Base-by-base conservation (phyloP, 768 basidiomycete genomes). In the Asterophora lycoperdoides region DNA sequence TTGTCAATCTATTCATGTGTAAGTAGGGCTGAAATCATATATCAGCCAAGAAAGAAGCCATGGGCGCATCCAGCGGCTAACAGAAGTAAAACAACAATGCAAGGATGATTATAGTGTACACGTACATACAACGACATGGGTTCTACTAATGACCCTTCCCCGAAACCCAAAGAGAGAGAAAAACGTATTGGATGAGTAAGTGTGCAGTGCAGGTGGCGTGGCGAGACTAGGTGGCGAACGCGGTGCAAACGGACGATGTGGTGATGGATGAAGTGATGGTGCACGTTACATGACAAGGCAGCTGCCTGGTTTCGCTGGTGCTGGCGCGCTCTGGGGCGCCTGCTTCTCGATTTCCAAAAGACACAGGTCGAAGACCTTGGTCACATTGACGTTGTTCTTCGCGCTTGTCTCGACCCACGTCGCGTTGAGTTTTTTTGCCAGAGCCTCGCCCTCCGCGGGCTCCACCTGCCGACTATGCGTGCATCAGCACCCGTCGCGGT, bases 381-480 rank as follows among this genome's bases (percentile, higher is more conserved):
- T 85, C 60, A 94, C 82, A 66, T 93, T 92, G 63, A 79, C 63
- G 58, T 93, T 86, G 52, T 76, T 75, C 73, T 88, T 86, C 34
- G 92, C 88, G 57, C 86, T 89, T 4, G 89, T 89, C 71, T 93
- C 92, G 26, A 91, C 74, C 79, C 85, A 93, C 6, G 84, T 85
- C 4, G 87, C 82, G 36, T 83, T 74, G 58, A 82, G 80, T 55
- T 71, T 70, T 55, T 77, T 72, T 11, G 92, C 92, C 28, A 93
- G 72, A 42, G 76, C 73, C 64, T 88, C 73, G 18, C 83, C 91
- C 59, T 91, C 87, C 9, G 68, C 64, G 5, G 76, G 61, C 45
- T 75, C 69, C 18, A 93, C 84, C 71, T 89, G 85, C 60, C 89
- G 83, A 59, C 68, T 78, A 46, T 54, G 54, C 52, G 45, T 29